Conservation (phyloP, 768 basidiomycete genomes). For the Phylloporus sp. region DNA sequence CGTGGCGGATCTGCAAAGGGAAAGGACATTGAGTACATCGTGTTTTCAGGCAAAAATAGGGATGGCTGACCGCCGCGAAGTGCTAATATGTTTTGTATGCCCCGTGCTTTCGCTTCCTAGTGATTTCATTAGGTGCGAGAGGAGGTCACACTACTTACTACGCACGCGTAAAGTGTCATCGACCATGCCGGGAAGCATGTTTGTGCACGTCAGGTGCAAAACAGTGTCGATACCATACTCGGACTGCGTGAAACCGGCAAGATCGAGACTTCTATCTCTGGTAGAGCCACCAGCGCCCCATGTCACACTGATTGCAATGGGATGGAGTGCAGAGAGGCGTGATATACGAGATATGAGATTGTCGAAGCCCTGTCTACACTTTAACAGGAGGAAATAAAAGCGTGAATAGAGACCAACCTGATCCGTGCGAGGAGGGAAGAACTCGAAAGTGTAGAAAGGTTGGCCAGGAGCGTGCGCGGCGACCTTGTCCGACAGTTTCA, state of each 20-base stretch:
- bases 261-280: slow-evolving; percentile 78
- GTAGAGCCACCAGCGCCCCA: slow-evolving; percentile 98
- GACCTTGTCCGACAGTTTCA: slow-evolving; percentile 78
- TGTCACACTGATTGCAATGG: slow-evolving; percentile 86
- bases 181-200: slow-evolving; percentile 86
- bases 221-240: slow-evolving; percentile 80
- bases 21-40: neutral
- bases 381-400: slow-evolving; percentile 1
- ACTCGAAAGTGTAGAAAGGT: slow-evolving; percentile 94
- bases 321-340: slow-evolving; percentile 68
- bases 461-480: slow-evolving; percentile 33
- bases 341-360: slow-evolving; percentile 87
- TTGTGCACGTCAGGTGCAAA: slow-evolving; percentile 95
- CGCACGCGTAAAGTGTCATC: slow-evolving; percentile 79
- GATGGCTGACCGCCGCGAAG: slow-evolving; percentile 73
- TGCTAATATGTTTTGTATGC: slow-evolving; percentile 87
- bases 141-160: neutral
- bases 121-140: slow-evolving; percentile 2
- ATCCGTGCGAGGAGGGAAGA: slow-evolving; percentile 94
- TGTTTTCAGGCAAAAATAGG: neutral
- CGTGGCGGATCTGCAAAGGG: slow-evolving; percentile 73
- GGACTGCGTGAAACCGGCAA: slow-evolving; percentile 71
- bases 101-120: slow-evolving; percentile 75
- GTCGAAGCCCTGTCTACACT: slow-evolving; percentile 65
- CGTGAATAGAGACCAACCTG: slow-evolving; percentile 44